Conservation (phyloP, 345 rosid species). For the Lepidium aucheri region DNA sequence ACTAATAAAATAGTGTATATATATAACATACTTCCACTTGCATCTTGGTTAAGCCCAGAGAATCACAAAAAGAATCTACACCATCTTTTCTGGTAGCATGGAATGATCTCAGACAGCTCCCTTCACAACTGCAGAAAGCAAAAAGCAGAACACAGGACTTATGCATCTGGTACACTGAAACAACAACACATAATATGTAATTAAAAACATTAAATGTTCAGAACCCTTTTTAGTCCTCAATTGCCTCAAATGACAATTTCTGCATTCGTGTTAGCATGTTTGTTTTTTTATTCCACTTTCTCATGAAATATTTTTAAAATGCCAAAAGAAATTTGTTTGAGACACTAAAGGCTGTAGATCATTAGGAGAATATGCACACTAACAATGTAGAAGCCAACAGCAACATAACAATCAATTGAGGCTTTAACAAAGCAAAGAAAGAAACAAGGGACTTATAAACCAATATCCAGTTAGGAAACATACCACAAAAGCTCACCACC, state of each 20-base stretch:
- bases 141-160: conserved; percentile 18
- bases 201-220: neutral
- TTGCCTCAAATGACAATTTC: neutral
- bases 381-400: neutral
- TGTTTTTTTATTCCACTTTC: neutral
- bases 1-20: neutral
- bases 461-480: conserved; percentile 17
- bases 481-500: conserved; percentile 79
- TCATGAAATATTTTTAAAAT: neutral
- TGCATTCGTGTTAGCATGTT: neutral
- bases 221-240: neutral
- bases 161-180: conserved; percentile 10
- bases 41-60: conserved; percentile 52
- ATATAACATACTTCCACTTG: conserved; percentile 56
- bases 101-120: conserved; percentile 86
- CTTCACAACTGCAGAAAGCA: conserved; percentile 66
- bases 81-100: conserved; percentile 62
- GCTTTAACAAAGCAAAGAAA: neutral
- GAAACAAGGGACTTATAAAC: neutral
- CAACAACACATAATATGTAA: neutral
- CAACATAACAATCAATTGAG: neutral
- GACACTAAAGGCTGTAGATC: neutral
- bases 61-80: conserved; percentile 48
- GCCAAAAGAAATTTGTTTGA: neutral
- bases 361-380: neutral